Base-by-base conservation (phyloP, 306 rosid species). In the Arachis hypogaea region DNA sequence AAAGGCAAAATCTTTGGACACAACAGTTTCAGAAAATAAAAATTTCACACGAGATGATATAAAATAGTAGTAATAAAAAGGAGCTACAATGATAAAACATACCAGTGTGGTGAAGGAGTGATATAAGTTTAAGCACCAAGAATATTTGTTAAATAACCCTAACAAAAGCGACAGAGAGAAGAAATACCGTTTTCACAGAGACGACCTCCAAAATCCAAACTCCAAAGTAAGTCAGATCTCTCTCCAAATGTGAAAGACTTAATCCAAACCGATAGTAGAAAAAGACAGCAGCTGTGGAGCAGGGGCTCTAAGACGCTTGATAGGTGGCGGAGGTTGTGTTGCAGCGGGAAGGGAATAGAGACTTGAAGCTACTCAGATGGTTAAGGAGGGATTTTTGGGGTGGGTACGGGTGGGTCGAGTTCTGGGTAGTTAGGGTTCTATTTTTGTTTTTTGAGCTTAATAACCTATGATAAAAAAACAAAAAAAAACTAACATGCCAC, bases 141-240 rank as follows among this genome's bases (percentile, higher is more conserved):
- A 10, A 11, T 3, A 59, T 68, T 85, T 45, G 56, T 11, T 51
- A 51, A 16, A 75, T 78, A 84, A 83, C 89, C 89, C 22, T 72
- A 29, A 79, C 73, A 59, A 79, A 79, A 73, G 59, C 75, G 70
- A 81, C 74, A 71, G 81, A 76, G 42, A 30, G 56, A 7, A 14
- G 61, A 38, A 69, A 79, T 16, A 69, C 87, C 88, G 60, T 50
- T 78, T 75, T 28, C 79, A 58, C 66, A 83, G 84, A 51, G 52
- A 81, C 81, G 81, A 80, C 66, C 73, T 5, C 68, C 18, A 58
- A 66, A 75, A 76, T 77, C 75, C 73, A 18, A 74, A 84, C 55
- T 76, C 77, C 79, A 58, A 86, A 81, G 49, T 76, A 18, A 12
- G 57, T 22, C 61, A 73, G 78, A 69, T 77, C 70, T 55, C 81